phyloP scores from a whole-genome alignment of 1,139 yeast species.

The Eremothecium sinecaudum region DNA sequence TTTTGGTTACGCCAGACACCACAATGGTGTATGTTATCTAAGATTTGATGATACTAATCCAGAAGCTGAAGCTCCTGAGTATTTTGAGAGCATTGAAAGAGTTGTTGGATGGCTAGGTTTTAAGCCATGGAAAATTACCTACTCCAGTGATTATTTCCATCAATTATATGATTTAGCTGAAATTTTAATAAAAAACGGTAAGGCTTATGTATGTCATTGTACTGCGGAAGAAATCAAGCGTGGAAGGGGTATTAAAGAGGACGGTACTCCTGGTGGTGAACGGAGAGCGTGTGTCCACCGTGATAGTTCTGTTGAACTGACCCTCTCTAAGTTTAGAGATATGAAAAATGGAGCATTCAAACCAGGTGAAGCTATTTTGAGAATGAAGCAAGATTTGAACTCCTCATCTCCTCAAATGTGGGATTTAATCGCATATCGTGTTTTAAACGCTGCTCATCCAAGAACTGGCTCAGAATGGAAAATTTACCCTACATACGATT shows the following conservation, averaged over 20 bases:
- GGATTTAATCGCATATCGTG: constrained; percentile 98
- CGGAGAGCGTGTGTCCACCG: constrained; percentile 79
- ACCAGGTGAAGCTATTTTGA: constrained; percentile 86
- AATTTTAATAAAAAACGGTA: constrained; percentile 54
- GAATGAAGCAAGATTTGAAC: constrained; percentile 92
- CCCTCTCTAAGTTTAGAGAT: constrained; percentile 68
- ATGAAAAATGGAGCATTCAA: constrained; percentile 86
- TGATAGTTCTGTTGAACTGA: constrained; percentile 57
- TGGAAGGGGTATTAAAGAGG: constrained; percentile 82
- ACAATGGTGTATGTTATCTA: constrained; percentile 79
- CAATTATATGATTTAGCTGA: constrained; percentile 80
- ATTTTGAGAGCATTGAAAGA: constrained; percentile 71
- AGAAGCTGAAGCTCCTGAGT: constrained; percentile 93
- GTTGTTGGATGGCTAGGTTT: constrained; percentile 93
- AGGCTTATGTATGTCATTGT: constrained; percentile 89
- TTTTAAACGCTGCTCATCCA: constrained; percentile 83
- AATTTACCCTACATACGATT: constrained; percentile 96
- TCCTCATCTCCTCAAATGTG: constrained; percentile 99
- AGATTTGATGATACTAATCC: constrained; percentile 98
- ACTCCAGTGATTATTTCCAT: constrained; percentile 93
- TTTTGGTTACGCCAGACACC: constrained; percentile 83
- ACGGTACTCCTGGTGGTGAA: constrained; percentile 90
- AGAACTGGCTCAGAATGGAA: constrained; percentile 97
- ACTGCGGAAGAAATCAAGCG: constrained; percentile 84
- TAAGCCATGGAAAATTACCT: constrained; percentile 84